Base-by-base conservation (phyloP, 495 filamentous ascomycete genomes). In the Lasiosphaeria hispida region DNA sequence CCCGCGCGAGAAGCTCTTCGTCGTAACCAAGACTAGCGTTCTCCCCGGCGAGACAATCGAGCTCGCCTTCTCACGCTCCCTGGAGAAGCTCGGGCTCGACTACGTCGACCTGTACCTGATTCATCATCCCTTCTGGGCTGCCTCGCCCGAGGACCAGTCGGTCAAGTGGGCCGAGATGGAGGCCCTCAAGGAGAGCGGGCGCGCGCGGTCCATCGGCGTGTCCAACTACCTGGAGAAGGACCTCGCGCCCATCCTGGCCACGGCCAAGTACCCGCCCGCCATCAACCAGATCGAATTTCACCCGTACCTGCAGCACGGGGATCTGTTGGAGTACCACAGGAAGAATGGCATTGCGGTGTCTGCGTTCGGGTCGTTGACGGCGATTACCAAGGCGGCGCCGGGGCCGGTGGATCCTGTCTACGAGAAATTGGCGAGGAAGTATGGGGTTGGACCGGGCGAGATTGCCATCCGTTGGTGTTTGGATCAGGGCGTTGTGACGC, bases 241-340 rank as follows among this genome's bases (percentile, higher is more conserved):
- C 64, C 75, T 96, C 14, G 82, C 91, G 63, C 77, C 80, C 2
- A 81, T 87, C 38, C 71, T 95, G 10, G 71, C 83, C 54, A 89
- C 84, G 0, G 86, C 88, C 15, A 84, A 76, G 40, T 67, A 83
- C 17, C 67, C 75, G 10, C 92, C 92, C 0, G 83, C 77, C 1
- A 80, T 91, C 63, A 96, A 96, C 72, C 91, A 96, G 77, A 89
- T 96, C 59, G 91, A 96, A 71, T 93, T 83, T 64, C 89, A 96
- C 64, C 87, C 90, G 0, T 96, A 96, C 69, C 78, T 96, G 37
- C 92, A 96, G 70, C 91, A 87, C 68, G 75, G 74, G 1, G 66
- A 73, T n/a, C 77, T 96, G 13, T 39, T 95, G 5, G 69, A 74
- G 5, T 90, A 81, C 71, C 85, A 87, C 55, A 79, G 83, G 63